Percentiles rank a stretch among this genome's conserved stretches.
phyloP scores from a whole-genome alignment of 78 protist genomes.

The Isochrysis galbana region DNA sequence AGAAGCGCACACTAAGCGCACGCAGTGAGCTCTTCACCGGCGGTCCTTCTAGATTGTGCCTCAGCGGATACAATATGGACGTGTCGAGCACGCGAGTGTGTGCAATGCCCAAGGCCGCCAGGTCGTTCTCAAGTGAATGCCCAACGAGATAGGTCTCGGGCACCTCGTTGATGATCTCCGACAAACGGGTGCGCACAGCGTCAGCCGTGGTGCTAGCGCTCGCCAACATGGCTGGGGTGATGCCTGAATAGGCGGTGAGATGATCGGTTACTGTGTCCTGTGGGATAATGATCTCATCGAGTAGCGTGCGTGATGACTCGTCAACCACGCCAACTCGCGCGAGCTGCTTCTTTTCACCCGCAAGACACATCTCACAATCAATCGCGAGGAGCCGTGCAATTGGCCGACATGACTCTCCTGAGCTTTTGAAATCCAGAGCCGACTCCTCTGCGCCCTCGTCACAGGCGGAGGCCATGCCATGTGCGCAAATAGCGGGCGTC shows the following conservation, averaged over 20 bases:
- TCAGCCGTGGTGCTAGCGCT: neutral
- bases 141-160: neutral
- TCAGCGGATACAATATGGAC: neutral
- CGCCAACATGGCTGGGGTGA: neutral
- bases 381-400: neutral
- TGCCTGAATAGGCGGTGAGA: neutral
- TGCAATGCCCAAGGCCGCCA: neutral
- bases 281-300: neutral
- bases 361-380: neutral
- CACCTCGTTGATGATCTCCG: neutral
- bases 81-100: conserved; percentile 2
- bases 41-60: neutral
- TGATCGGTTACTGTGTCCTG: neutral
- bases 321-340: neutral
- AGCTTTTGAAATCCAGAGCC: neutral
- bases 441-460: too few species aligned
- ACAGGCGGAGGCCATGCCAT: too few species aligned
- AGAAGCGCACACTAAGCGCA: neutral
- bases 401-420: neutral
- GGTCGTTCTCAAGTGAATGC: neutral
- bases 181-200: neutral
- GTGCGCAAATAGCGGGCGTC: too few species aligned
- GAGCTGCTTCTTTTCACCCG: neutral
- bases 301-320: neutral
- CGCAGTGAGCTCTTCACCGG: neutral